Conservation (phyloP, 805 yeast genomes). For the Tetrapisispora nanseiensis region DNA sequence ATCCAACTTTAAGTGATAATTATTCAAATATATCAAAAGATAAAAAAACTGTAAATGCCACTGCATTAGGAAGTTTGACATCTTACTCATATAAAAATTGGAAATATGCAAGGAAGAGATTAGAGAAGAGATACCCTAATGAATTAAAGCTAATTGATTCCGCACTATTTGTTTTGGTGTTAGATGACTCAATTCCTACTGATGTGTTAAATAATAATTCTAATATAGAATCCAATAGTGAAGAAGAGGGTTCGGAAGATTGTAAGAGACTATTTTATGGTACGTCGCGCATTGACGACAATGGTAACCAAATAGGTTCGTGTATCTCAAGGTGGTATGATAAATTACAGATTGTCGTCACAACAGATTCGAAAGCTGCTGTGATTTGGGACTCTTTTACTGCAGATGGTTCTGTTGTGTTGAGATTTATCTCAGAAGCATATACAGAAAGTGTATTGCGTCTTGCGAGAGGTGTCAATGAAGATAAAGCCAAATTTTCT, state of each 20-base stretch:
- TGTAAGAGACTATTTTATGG: slow-evolving; percentile 75
- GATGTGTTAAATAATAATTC: neutral
- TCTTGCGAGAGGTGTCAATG: slow-evolving; percentile 70
- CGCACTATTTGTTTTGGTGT: slow-evolving; percentile 69
- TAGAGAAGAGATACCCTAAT: slow-evolving; percentile 33
- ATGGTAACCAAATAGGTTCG: slow-evolving; percentile 82
- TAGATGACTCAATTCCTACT: slow-evolving; percentile 54
- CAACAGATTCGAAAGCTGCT: slow-evolving; percentile 80
- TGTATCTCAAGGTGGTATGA: slow-evolving; percentile 94
- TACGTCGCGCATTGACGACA: slow-evolving; percentile 53
- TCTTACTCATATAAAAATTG: slow-evolving; percentile 79
- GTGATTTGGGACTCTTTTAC: slow-evolving; percentile 87
- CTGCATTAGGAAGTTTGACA: slow-evolving; percentile 76
- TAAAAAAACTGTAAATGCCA: slow-evolving; percentile 48
- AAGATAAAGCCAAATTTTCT: slow-evolving; percentile 35
- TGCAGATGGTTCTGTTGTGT: slow-evolving; percentile 86
- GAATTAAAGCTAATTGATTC: slow-evolving; percentile 48
- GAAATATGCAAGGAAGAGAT: slow-evolving; percentile 57
- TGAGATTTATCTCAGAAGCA: slow-evolving; percentile 79
- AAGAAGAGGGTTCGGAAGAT: slow-evolving; percentile 21
- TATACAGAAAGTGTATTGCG: slow-evolving; percentile 83
- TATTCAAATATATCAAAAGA: slow-evolving; percentile 24
- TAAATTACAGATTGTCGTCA: slow-evolving; percentile 73
- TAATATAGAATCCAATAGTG: neutral
- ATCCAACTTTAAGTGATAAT: slow-evolving; percentile 33